These are phyloP conservation scores for Suhomyces tanzawaensis DNA, from an alignment of 805 yeast genomes.

Conservation along the genomic window DNA sequence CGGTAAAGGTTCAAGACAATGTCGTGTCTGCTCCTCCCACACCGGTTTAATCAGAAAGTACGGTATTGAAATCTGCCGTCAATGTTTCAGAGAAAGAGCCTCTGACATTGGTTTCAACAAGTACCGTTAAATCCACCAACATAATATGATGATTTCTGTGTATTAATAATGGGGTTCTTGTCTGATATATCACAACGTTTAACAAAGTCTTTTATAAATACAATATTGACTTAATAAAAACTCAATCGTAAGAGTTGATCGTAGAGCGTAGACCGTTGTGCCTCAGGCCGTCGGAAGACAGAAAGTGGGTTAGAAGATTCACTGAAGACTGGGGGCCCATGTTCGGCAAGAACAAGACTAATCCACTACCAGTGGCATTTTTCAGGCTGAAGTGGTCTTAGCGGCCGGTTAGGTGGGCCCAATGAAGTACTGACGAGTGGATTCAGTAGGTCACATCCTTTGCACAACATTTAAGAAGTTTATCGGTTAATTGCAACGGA, in stretches of 20 bases:
- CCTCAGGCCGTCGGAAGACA: too few relatives aligned
- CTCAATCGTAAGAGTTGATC: slow-evolving; percentile 1
- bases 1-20: slow-evolving; percentile 99
- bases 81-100: slow-evolving; percentile 99
- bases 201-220: slow-evolving; percentile 1
- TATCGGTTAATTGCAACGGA: too few relatives aligned
- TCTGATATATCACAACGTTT: slow-evolving; percentile 3
- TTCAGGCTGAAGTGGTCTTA: too few relatives aligned
- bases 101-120: slow-evolving; percentile 98
- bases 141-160: slow-evolving; percentile 7
- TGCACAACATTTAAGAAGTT: too few relatives aligned
- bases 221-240: slow-evolving; percentile 9
- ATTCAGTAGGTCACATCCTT: too few relatives aligned
- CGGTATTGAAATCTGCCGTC: slow-evolving; percentile 99
- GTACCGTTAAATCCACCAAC: slow-evolving; percentile 69
- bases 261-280: too few relatives aligned
- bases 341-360: too few relatives aligned
- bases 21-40: slow-evolving; percentile 99
- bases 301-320: too few relatives aligned
- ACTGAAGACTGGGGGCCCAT: too few relatives aligned
- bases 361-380: too few relatives aligned
- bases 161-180: slow-evolving; percentile 7
- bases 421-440: too few relatives aligned
- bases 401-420: too few relatives aligned
- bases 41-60: slow-evolving; percentile 99